Percentiles rank a stretch among this genome's conserved stretches.
Conservation (phyloP, 108 stramenopile species). For the Conticribra guillardii region DNA sequence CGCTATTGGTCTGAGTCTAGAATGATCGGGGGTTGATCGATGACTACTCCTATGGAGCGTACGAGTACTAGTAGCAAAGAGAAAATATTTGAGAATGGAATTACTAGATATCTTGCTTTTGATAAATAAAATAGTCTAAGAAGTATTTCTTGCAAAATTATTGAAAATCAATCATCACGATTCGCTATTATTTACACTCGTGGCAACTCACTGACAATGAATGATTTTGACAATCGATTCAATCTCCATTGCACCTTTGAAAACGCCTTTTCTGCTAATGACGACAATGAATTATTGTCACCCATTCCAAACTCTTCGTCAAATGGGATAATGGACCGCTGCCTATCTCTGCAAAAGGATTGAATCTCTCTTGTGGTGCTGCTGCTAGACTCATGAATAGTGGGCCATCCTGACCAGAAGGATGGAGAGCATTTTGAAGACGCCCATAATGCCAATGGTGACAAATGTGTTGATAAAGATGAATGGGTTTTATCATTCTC, state of each 20-base stretch:
- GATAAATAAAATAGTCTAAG: no score
- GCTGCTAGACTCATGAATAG: no score
- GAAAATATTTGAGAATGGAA: no score
- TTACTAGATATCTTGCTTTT: no score
- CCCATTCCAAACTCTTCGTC: not conserved
- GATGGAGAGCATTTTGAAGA: constrained; percentile 28
- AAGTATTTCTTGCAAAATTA: no score
- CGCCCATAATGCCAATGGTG: constrained; percentile 28
- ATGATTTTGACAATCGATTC: constrained; percentile 23
- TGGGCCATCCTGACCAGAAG: constrained; percentile 46
- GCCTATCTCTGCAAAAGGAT: constrained; percentile 17
- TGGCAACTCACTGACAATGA: constrained; percentile 18
- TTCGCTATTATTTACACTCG: no score
- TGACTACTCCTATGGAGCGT: no score
- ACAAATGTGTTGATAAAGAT: constrained; percentile 8
- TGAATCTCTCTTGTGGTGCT: constrained; percentile 10
- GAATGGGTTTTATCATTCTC: not conserved
- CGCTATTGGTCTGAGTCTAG: constrained; percentile 36
- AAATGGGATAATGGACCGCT: constrained; percentile 7
- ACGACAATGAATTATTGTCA: not conserved
- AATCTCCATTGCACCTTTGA: constrained; percentile 6
- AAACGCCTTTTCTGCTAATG: constrained; percentile 11
- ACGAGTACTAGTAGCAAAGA: no score
- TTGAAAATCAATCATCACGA: no score
- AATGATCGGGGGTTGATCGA: constrained; percentile 29